Evolutionary conservation across 495 filamentous ascomycete genomes (phyloP).

Genomic region (Neurospora sp.): DNA sequence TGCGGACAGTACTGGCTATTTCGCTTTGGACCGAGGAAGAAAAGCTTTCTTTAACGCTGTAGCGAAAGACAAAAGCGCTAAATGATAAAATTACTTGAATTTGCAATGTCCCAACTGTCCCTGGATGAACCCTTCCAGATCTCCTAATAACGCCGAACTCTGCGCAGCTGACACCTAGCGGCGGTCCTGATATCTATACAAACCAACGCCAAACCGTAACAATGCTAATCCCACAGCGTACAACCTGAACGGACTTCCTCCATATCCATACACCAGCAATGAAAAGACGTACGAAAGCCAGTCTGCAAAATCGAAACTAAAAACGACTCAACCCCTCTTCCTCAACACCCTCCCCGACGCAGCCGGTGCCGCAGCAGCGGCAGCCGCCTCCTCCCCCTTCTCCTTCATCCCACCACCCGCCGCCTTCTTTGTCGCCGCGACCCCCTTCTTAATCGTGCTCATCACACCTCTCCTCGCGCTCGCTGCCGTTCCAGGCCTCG

Average conservation of each 20-base stretch:
- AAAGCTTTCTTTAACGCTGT: not conserved
- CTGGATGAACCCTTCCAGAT: not conserved
- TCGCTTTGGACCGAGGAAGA: not conserved
- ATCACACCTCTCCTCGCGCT: conserved; percentile 29
- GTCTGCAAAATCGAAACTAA: not conserved
- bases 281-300: not conserved
- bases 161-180: not conserved
- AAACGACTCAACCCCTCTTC: conserved; percentile 31
- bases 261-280: not conserved
- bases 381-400: conserved; percentile 23
- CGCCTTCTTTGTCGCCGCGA: conserved; percentile 22
- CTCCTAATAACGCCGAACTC: not conserved
- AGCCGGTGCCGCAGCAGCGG: not conserved
- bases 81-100: not conserved
- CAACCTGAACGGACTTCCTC: not conserved
- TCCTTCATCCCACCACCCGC: conserved; percentile 23
- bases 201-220: not conserved
- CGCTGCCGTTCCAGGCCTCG: conserved; percentile 13
- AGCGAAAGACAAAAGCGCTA: not conserved
- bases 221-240: not conserved
- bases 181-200: not conserved
- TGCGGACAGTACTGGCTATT: not conserved
- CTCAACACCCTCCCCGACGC: conserved; percentile 36
- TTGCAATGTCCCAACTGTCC: not conserved
- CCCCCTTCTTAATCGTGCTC: conserved; percentile 33